Conservation (phyloP, 176 grass and related monocot genomes). For the Raddia guianensis region DNA sequence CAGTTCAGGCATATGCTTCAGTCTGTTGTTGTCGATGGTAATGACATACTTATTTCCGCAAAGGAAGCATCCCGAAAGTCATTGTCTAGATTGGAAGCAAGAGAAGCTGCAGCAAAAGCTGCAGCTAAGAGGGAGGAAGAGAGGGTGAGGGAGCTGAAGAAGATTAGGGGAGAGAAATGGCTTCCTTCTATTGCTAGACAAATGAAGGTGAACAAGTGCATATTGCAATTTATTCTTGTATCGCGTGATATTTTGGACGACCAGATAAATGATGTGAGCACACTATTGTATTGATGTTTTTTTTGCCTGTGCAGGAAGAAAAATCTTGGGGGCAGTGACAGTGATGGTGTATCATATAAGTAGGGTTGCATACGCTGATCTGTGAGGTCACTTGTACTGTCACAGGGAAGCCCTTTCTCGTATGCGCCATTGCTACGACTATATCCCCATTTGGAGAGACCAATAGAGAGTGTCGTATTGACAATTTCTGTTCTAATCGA, state of each 20-base stretch:
- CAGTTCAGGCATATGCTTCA: slow-evolving; percentile 76
- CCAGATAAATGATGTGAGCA: neutral
- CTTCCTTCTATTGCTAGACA: slow-evolving; percentile 92
- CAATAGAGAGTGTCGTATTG: neutral
- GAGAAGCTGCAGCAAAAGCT: slow-evolving; percentile 68
- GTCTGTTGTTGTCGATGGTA: slow-evolving; percentile 71
- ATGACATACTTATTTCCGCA: slow-evolving; percentile 64
- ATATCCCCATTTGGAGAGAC: neutral
- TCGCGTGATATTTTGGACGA: neutral
- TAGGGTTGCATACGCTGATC: neutral
- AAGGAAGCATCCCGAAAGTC: slow-evolving; percentile 66
- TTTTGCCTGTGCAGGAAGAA: slow-evolving; percentile 36
- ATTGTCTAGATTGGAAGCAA: slow-evolving; percentile 69
- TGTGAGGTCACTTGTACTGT: neutral
- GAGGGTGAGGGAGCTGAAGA: slow-evolving; percentile 71
- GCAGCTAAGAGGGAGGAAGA: slow-evolving; percentile 85
- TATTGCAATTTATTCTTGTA: neutral
- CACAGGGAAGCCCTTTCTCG: neutral
- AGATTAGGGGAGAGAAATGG: slow-evolving; percentile 93
- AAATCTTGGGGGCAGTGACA: slow-evolving; percentile 33
- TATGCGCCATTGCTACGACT: neutral
- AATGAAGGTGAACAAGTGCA: slow-evolving; percentile 55
- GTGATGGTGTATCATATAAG: slow-evolving; percentile 4
- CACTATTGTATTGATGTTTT: neutral
- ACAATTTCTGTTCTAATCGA: slow-evolving; percentile 12